Percentiles rank a stretch among this genome's conserved stretches.
Conservation (phyloP, 2,329 filamentous ascomycete species). For the Elsinoe fawcettii region DNA sequence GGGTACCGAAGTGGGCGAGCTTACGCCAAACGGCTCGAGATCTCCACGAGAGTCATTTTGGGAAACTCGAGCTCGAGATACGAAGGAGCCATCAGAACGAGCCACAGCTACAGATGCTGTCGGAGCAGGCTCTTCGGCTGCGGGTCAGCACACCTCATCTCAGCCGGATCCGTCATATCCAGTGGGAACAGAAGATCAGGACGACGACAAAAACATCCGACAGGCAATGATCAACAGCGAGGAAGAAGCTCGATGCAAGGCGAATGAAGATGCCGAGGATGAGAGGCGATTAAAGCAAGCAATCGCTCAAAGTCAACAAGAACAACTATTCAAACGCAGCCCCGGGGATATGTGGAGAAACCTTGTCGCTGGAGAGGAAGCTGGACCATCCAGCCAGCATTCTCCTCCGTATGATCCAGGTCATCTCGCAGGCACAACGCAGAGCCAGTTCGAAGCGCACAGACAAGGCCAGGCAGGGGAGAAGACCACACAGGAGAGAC, state of each 20-base stretch:
- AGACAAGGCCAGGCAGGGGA: not conserved
- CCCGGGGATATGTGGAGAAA: not conserved
- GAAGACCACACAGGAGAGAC: slow-evolving; percentile 13
- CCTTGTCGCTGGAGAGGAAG: not conserved
- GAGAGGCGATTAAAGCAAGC: not conserved
- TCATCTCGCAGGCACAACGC: slow-evolving; percentile 17
- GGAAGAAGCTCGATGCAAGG: slow-evolving; percentile 10
- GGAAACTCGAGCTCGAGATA: too few species aligned
- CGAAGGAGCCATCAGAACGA: too few species aligned
- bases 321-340: not conserved
- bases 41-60: too few species aligned
- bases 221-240: slow-evolving; percentile 13
- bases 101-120: not conserved
- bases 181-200: not conserved
- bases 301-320: slow-evolving; percentile 10
- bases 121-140: not conserved
- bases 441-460: not conserved
- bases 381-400: slow-evolving; percentile 14
- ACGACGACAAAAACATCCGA: not conserved
- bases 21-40: too few species aligned
- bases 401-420: slow-evolving; percentile 24
- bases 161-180: too few species aligned
- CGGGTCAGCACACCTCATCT: not conserved
- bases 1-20: too few species aligned
- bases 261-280: slow-evolving; percentile 2